Base-by-base conservation (phyloP, 2,329 filamentous ascomycete genomes). In the Rhexocercosporidium sp. region DNA sequence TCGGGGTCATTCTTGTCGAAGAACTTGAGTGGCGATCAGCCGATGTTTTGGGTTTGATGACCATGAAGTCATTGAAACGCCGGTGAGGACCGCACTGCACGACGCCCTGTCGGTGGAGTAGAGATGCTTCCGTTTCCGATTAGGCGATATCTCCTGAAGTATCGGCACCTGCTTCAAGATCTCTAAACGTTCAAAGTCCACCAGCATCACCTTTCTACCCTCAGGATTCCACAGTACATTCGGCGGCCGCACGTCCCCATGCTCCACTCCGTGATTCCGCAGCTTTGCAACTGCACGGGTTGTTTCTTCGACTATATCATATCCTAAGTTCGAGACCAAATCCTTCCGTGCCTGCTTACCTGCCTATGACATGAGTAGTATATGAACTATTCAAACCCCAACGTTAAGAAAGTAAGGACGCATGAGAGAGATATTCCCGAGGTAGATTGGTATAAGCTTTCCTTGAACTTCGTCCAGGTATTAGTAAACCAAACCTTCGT, bases 391-490 rank as follows among this genome's bases (percentile, higher is more conserved):
- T 70, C 65, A 65, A 16, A 70, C 70, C 31, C 66, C 59, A 66
- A 70, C 16, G 46, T 70, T 62, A 51, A 70, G 65, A 67, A 68
- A 69, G 62, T 69, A 72, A 46, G 66, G 64, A 34, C 51, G 46
- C 25, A 59, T 59, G n/a, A 82, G 77, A 70, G 82, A 76, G 46
- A 82, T 73, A 12, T 74, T 70, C 6, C 79, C 78, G 3, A 82
- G 76, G 39, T 78, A 80, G 1, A 83, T 75, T 22, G 80, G 79
- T 22, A 82, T 66, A 18, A 71, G 14, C 14, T 66, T 60, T 6
- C 81, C 80, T 71, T 83, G 77, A 20, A 80, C 54, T 11, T 71
- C 57, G 57, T 66, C n/a, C 0, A 82, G 73, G 18, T 74, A 75
- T 14, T 71, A 8, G 66, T 83, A 83, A 0, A 82, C 73, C 0